These are phyloP conservation scores for Cucurbita maxima DNA, from an alignment of 306 rosid genomes.

Conservation along the genomic window DNA sequence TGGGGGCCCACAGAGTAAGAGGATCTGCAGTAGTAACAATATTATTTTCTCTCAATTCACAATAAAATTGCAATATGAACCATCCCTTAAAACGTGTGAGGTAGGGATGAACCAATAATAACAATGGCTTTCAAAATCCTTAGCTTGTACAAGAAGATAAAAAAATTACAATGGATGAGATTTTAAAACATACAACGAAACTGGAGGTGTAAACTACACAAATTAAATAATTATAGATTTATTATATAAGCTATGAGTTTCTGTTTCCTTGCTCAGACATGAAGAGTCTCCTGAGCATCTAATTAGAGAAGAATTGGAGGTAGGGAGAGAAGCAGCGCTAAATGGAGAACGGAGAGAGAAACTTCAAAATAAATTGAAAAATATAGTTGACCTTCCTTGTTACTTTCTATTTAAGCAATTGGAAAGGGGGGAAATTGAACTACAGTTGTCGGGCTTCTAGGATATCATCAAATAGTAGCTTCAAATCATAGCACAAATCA, in stretches of 20 bases:
- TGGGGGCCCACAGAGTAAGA: constrained; percentile 83
- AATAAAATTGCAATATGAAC: neutral
- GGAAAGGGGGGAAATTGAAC: neutral
- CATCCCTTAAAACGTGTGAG: neutral
- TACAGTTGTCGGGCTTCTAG: neutral
- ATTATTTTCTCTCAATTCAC: neutral
- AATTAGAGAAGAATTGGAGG: neutral
- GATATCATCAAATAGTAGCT: neutral
- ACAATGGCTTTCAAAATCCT: neutral
- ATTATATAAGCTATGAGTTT: neutral
- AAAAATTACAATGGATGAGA: neutral
- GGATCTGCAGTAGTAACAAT: constrained; percentile 40
- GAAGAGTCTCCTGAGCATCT: neutral
- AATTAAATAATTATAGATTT: neutral
- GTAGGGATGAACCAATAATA: neutral
- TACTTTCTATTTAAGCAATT: neutral
- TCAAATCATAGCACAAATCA: neutral
- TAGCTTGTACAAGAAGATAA: neutral
- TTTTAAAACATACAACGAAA: neutral
- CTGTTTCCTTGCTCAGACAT: neutral
- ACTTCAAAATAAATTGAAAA: neutral
- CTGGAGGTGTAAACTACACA: neutral
- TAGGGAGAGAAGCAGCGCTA: neutral
- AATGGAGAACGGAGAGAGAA: neutral
- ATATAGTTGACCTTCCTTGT: neutral